Base-by-base conservation (phyloP, 768 basidiomycete genomes). In the Chalciporus sphaerocephalus region DNA sequence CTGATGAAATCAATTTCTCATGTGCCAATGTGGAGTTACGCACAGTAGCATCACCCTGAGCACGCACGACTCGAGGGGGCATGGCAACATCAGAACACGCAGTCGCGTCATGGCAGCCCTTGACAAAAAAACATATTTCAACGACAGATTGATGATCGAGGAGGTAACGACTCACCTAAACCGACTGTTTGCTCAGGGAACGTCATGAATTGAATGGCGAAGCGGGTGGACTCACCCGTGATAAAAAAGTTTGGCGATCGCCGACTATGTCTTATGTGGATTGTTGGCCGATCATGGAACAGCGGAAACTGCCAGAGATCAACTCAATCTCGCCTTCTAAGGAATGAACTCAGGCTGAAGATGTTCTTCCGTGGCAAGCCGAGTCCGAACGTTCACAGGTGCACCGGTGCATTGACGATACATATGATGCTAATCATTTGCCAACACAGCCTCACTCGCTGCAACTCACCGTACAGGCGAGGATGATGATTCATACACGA, bases 31-130 rank as follows among this genome's bases (percentile, higher is more conserved):
- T 40, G 45, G 56, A 41, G 33, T 42, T 49, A 50, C 57, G 51
- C 56, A 59, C 48, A 39, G 36, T 41, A 34, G 36, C 45, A 44
- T 42, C 42, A 50, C 59, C 59, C 60, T 62, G 60, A 56, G 37
- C 24, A 42, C n/a, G n/a, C 42, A 50, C 41, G 45, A 37, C 42
- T 6, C 37, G 25, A 37, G 38, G 40, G n/a, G 35, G 35, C 24
- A 49, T 42, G 47, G 39, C 40, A 40, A 39, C 16, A 49, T 25
- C 20, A 46, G 25, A 59, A 55, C 56, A 59, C 28, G 54, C 52
- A 51, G 60, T 49, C 51, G 60, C 60, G 49, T 56, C 46, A 49
- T 49, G 9, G 53, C 30, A 32, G 32, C 54, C 45, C 57, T 50
- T 45, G 40, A 32, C 5, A 35, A 25, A 15, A n/a, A 32, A 34